Evolutionary conservation across 1,284 basidiomycete genomes (phyloP), one percentile per base, ranked within the genome.

Genomic region (Cryptococcus sp.): DNA sequence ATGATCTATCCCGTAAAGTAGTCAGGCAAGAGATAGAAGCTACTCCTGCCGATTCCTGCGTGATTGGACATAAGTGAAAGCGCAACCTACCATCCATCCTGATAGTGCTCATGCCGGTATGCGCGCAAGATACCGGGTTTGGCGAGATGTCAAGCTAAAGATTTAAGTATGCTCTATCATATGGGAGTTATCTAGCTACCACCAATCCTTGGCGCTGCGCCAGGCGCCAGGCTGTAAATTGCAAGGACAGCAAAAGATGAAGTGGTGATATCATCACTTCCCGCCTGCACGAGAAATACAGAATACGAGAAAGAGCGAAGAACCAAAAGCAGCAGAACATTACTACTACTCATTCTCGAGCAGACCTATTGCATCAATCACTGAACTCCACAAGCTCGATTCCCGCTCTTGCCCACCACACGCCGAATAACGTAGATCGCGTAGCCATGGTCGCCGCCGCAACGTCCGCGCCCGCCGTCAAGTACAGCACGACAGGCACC

Each of bases 401-500:
- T 10, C 5, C 27, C 10, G 5, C 10, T 31, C 27, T 31, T 10
- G 27, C 27, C 27, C 27, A 10, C 27, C 5, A 31, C 27, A 31
- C 27, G 10, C 5, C 15, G 42, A 4, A 44, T 44, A 17, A 44
- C 4, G 20, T 17, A 44, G 42, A 44, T n/a, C n/a, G n/a, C n/a
- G n/a, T n/a, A n/a, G 31, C 20, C 19, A 50, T 52, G 53, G 47
- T 67, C 16, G 53, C 58, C 13, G 31, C 31, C 13, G 31, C 31
- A 35, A 35, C 31, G 31, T 8, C 31, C 31, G 31, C 31, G 10
- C 31, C 31, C 2, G 31, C 31, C 10, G 31, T 35, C 31, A 62
- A 59, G 17, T 77, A 67, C 61, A 70, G 66, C 47, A 77, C 75
- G 0, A 65, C 71, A 3, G 74, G 75, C 19, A 77, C 75, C 4